Conservation (phyloP, 331 rosid species). For the Malus hybrid region DNA sequence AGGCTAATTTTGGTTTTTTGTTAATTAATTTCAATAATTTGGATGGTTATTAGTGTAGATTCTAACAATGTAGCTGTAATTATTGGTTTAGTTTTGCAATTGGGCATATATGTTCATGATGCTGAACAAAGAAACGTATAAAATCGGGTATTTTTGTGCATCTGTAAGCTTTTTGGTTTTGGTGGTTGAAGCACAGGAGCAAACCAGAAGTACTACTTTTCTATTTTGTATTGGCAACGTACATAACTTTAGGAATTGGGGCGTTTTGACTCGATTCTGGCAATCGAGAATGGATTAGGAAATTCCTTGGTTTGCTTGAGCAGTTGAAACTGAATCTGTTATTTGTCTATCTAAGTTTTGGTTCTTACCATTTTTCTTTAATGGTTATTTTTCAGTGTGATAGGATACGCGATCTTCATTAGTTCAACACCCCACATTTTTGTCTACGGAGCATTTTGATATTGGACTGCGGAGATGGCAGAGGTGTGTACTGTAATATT, state of each 20-base stretch:
- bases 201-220: not conserved
- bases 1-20: not conserved
- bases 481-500: constrained; percentile 44
- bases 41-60: not conserved
- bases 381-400: not conserved
- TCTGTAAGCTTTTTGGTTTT: not conserved
- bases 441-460: not conserved
- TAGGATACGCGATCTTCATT: constrained; percentile 13
- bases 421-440: not conserved
- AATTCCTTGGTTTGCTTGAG: not conserved
- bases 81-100: not conserved
- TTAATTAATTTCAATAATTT: not conserved
- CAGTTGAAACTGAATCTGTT: not conserved
- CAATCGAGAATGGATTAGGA: not conserved
- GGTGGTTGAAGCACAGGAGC: not conserved
- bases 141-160: not conserved
- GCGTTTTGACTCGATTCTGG: not conserved
- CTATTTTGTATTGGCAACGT: not conserved
- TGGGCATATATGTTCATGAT: not conserved
- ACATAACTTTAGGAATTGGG: not conserved
- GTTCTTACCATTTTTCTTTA: not conserved
- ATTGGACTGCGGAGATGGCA: constrained; percentile 41
- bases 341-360: not conserved
- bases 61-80: not conserved
- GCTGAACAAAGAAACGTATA: not conserved